Base-by-base conservation (phyloP, 805 yeast genomes). In the Zygosaccharomyces pseudorouxii region DNA sequence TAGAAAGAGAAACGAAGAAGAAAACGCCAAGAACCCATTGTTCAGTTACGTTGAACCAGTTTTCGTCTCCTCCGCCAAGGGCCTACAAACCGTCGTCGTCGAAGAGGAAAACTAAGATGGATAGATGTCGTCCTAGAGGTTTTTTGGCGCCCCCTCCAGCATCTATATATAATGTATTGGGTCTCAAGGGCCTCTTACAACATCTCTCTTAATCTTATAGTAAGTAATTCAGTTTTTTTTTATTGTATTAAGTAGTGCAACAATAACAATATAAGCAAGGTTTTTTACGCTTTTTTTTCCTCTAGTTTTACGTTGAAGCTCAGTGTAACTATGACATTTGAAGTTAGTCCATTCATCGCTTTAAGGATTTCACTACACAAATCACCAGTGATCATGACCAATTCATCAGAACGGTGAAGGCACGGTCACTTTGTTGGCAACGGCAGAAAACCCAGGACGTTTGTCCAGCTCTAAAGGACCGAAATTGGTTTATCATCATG, bases 1-100 rank as follows among this genome's bases (percentile, higher is more conserved):
- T 59, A 86, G 96, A 85, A 93, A 86, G 90, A 89, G 98, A 83
- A 93, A 93, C 82, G 97, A 93, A 78, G 99, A 93, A 82, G 99
- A 93, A 82, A 92, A 89, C 74, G 97, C 99, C 71, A 86, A 85
- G 84, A 90, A 89, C 80, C 89, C 90, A 76, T 84, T 93, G 76
- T 93, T 88, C 82, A 89, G 98, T 64, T 90, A 81, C 78, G 99
- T 93, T 71, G 98, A 93, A 83, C 92, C 95, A 71, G 96, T 93
- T 73, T 77, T 79, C 71, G 97, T 93, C 70, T 86, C 97, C 71
- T 73, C 95, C 61, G 82, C 88, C 77, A 93, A 93, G 85, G 97
- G 97, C 80, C 87, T 93, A 77, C 84, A 89, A 79, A 93, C 99
- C 77, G 86, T 81, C 76, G 97, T 89, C 73, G 90, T 93, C 75